Percentiles rank a stretch among this genome's conserved stretches.
Evolutionary conservation across 2,329 filamentous ascomycete genomes (phyloP).

Genomic region (Colletotrichum sp.): DNA sequence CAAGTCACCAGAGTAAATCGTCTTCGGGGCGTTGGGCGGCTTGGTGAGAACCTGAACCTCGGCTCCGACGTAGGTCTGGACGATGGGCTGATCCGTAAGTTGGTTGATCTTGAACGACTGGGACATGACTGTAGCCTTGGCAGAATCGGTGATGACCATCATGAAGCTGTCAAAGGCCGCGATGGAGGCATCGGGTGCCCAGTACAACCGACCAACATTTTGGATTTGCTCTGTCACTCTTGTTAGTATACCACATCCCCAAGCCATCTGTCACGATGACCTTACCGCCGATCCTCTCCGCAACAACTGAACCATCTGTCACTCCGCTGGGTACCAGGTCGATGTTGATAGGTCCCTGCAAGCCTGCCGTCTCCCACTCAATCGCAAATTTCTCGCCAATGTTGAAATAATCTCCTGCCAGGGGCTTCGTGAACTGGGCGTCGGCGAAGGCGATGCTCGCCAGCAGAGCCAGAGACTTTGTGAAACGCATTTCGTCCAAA

Average conservation of each 20-base stretch:
- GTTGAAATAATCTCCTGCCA: slow-evolving; percentile 1
- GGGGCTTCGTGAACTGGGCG: slow-evolving; percentile 23
- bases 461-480: slow-evolving; percentile 11
- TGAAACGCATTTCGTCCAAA: slow-evolving; percentile 8
- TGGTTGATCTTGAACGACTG: slow-evolving; percentile 20
- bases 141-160: slow-evolving; percentile 26
- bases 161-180: slow-evolving; percentile 24
- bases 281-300: slow-evolving; percentile 26
- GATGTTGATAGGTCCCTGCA: slow-evolving; percentile 25
- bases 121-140: slow-evolving; percentile 11
- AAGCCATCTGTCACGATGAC: slow-evolving; percentile 1
- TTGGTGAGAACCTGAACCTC: neutral
- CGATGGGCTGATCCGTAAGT: slow-evolving; percentile 7
- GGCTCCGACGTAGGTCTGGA: neutral
- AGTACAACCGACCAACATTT: slow-evolving; percentile 24
- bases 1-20: slow-evolving; percentile 1
- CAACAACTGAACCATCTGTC: slow-evolving; percentile 20
- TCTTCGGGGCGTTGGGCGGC: slow-evolving; percentile 1
- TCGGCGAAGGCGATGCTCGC: slow-evolving; percentile 6
- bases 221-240: slow-evolving; percentile 20
- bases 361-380: slow-evolving; percentile 24
- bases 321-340: slow-evolving; percentile 24
- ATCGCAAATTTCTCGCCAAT: slow-evolving; percentile 22
- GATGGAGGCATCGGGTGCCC: slow-evolving; percentile 25
- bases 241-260: slow-evolving; percentile 5